Evolutionary conservation across 257 asterid species (phyloP).

Genomic region (Solanum boliviense): DNA sequence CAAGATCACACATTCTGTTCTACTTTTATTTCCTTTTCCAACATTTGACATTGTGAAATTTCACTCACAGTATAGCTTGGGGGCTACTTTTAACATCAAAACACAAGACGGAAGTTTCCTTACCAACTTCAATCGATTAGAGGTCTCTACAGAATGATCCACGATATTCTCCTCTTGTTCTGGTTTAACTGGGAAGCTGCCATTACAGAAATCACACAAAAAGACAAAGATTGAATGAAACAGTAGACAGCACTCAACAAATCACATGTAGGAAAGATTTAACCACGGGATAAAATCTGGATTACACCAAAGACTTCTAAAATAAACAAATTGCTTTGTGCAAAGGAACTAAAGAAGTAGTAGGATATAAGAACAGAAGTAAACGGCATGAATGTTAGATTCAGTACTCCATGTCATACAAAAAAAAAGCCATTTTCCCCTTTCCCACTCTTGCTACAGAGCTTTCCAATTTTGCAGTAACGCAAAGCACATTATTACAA

Average conservation of each 20-base stretch:
- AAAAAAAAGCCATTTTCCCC: background rate
- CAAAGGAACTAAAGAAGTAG: background rate
- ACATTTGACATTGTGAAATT: background rate
- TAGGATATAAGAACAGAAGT: background rate
- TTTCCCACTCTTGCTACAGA: background rate
- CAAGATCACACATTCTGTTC: background rate
- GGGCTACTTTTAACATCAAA: background rate
- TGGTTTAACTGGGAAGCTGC: slow-evolving; percentile 58
- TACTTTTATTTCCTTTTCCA: background rate
- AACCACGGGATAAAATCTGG: background rate
- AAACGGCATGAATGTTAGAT: slow-evolving; percentile 1
- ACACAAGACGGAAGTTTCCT: slow-evolving; percentile 12
- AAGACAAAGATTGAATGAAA: background rate
- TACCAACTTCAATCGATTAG: slow-evolving; percentile 44
- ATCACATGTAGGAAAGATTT: background rate
- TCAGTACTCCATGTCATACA: slow-evolving; percentile 18
- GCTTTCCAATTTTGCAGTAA: slow-evolving; percentile 3
- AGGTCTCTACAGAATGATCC: slow-evolving; percentile 28
- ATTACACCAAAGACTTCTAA: background rate
- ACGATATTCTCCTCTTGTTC: slow-evolving; percentile 27
- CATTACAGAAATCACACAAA: slow-evolving; percentile 12
- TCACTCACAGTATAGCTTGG: background rate
- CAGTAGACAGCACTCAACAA: background rate
- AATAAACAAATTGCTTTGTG: background rate
- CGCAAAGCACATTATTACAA: background rate